Evolutionary conservation across 1,139 yeast species (phyloP).

Genomic region (Suhomyces atakaporum): DNA sequence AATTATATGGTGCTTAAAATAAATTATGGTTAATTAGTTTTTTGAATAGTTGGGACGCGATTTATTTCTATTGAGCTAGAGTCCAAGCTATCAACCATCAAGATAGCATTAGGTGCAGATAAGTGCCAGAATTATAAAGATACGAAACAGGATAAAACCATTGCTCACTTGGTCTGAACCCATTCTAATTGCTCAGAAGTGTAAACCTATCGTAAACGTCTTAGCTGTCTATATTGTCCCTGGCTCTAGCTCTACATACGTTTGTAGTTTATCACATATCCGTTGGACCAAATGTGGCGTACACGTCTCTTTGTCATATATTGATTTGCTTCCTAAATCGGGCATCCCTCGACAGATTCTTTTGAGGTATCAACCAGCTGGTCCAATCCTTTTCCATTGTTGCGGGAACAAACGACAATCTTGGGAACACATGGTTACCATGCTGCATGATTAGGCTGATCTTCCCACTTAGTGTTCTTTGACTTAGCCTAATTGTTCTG

Average conservation of each 20-base stretch:
- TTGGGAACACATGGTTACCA: constrained; percentile 1
- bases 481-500: not conserved
- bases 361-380: not conserved
- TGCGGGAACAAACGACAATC: constrained; percentile 6
- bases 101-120: constrained; percentile 1
- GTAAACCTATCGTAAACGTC: too few relatives aligned
- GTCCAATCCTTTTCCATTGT: not conserved
- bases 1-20: too few relatives aligned
- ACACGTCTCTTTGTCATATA: constrained; percentile 3
- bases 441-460: not conserved
- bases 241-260: too few relatives aligned
- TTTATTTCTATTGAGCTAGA: not conserved
- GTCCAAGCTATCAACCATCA: not conserved
- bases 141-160: too few relatives aligned
- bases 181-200: too few relatives aligned
- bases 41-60: too few relatives aligned
- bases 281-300: too few relatives aligned
- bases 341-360: not conserved
- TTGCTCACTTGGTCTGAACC: too few relatives aligned
- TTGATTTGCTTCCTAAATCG: constrained; percentile 5
- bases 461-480: too few relatives aligned
- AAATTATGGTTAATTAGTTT: too few relatives aligned
- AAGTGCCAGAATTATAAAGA: not conserved
- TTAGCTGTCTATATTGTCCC: too few relatives aligned
- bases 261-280: too few relatives aligned